Base-by-base conservation (phyloP, 148 eudicot genomes). In the Dysphania ambrosioides region DNA sequence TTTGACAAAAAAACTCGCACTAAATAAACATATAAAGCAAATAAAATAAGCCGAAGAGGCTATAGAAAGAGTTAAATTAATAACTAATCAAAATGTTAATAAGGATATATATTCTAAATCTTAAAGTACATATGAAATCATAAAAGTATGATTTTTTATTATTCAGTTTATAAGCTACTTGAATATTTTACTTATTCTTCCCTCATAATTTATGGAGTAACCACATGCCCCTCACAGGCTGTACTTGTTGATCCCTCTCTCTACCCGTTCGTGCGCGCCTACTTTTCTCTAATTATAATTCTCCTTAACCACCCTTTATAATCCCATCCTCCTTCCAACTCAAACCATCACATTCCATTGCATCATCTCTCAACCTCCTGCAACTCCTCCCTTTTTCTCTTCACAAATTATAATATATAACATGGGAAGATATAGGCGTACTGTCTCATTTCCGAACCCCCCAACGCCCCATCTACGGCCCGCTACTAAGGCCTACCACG, bases 391-490 rank as follows among this genome's bases (percentile, higher is more conserved):
- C 36, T 60, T 24, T n/a, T 36, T 31, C 12, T 44, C 47, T 42
- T 29, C 30, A 41, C 23, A 36, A 18, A 66, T 26, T n/a, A n/a
- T n/a, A n/a, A 18, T 64, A 32, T n/a, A n/a, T n/a, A n/a, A n/a
- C 57, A 51, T 86, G 56, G 82, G 87, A 38, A 81, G 81, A 72
- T 93, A 83, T 70, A 83, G 91, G 2, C 85, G 98, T 13, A 91
- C 97, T 1, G 90, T 91, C 64, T 91, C 98, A 31, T 93, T 89
- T 70, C 91, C 98, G 8, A 81, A 89, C 86, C 87, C 82, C 2
- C 77, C 36, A 84, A 79, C 32, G 18, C 58, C 36, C 18, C 15
- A 66, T 32, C 68, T 85, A 87, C 8, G 74, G 41, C 78, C 82
- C 60, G 7, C 81, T 11, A 10, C 65, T 10, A 89, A 79, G 57